Base-by-base conservation (phyloP, 345 rosid species). In the Cardiospermum halicacabum region DNA sequence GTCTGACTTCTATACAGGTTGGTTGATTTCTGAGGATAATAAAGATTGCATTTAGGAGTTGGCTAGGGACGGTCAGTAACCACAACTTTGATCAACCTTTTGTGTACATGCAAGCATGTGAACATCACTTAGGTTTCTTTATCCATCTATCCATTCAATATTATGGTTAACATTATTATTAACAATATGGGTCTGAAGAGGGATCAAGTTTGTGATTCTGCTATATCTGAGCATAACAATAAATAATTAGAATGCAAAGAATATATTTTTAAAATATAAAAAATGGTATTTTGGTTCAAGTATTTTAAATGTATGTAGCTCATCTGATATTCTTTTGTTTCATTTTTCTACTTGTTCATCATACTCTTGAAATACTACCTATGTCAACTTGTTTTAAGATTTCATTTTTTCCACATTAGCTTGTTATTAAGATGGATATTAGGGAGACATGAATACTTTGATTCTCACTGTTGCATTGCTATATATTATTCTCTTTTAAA, bases 1-100 rank as follows among this genome's bases (percentile, higher is more conserved):
- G 97, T 79, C 85, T 93, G 83, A 93, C 98, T 68, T 93, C 97
- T 56, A 93, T 93, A 51, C 98, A 93, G 97, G 98, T 88, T 53
- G 68, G 85, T 59, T 58, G 47, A 59, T 56, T 67, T 45, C 59
- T n/a, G 36, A 56, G 18, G 49, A 75, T 51, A 43, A 34, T 63
- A 8, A 19, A 16, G 7, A 11, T 25, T 19, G 22, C 30, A 21
- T 26, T 45, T 54, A 51, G 11, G 9, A 13, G 15, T 2, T 60
- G 53, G 53, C 53, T n/a, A 18, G 42, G 36, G 22, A 32, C 31
- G 12, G 66, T 48, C 43, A 5, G n/a, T 3, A 25, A 39, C 31
- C 30, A 28, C 40, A 18, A 27, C 18, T 18, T 45, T n/a, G 19
- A 25, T 27, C 11, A 25, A 18, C 51, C 39, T 45, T 18, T 26